Base-by-base conservation (phyloP, 2,329 filamentous ascomycete genomes). In the Colletotrichum melonis region DNA sequence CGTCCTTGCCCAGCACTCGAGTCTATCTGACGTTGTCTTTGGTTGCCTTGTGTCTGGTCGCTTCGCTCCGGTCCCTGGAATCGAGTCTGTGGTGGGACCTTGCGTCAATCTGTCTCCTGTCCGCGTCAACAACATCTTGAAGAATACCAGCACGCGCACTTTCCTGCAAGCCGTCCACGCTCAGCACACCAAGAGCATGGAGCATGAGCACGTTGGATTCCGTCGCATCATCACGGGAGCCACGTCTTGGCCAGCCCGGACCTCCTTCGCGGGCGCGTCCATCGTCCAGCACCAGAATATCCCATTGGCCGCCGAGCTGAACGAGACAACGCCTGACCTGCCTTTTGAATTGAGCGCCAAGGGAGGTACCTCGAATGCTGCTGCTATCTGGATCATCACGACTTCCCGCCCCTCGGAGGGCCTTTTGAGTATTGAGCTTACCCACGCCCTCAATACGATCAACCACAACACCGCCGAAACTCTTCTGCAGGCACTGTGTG, bases 11-110 rank as follows among this genome's bases (percentile, higher is more conserved):
- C 58, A 63, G 12, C 59, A 72, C 54, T 60, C 72, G 16, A 64
- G 30, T 28, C 52, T 55, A 12, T 66, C 49, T 16, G 74, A 69
- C 30, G 64, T 76, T 12, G 24, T 70, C 3, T 78, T 76, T 66
- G 77, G 76, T 14, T 55, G 58, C 5, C 67, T 74, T 1, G 63
- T 76, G n/a, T 76, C 72, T 1, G 77, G 77, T 28, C 75, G 77
- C 22, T 64, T 78, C n/a, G 72, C 73, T 11, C 67, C 67, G 5
- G 64, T 78, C 19, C 16, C 55, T 24, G 74, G 76, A 4, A 63
- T 77, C 3, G 72, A 75, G 9, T 59, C 63, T 46, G 73, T 75
- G 12, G 35, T 71, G 12, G 77, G 75, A 2, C 75, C 75, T 26
- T 49, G 42, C 19, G 42, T 49, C 63, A 35, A 69, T 74, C 73